A percentile compares a stretch with the other conserved stretches of the same genome.
These are phyloP conservation scores for Paracorniculantispora psalliotae DNA, from an alignment of 2,329 filamentous ascomycete genomes.

Conservation along the genomic window DNA sequence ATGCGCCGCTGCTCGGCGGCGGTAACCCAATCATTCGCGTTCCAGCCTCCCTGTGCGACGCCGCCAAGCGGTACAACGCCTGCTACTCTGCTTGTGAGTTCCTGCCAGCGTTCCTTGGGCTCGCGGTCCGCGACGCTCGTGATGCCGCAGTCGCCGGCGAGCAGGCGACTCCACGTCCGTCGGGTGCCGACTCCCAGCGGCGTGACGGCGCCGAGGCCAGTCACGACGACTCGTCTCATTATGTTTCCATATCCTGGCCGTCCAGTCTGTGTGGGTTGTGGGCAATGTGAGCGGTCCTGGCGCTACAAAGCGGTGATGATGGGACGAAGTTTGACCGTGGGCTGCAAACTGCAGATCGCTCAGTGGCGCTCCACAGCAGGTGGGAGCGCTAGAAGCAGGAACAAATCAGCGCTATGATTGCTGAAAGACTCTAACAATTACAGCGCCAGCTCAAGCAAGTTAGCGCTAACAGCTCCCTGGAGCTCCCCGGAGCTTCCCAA, in stretches of 20 bases:
- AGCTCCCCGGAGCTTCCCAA: neutral
- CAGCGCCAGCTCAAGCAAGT: neutral
- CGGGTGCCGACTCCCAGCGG: conserved; percentile 77
- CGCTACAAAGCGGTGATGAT: neutral
- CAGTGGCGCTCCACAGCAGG: too few species aligned
- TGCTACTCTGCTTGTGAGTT: conserved; percentile 79
- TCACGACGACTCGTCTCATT: conserved; percentile 75
- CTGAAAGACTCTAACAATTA: neutral
- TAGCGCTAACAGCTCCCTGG: neutral
- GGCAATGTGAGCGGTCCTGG: neutral
- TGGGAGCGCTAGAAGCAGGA: neutral
- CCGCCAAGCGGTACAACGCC: conserved; percentile 63
- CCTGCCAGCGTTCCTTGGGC: conserved; percentile 55
- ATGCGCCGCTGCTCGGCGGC: conserved; percentile 64
- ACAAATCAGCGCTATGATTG: too few species aligned
- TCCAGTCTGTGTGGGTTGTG: neutral
- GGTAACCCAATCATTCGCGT: conserved; percentile 48
- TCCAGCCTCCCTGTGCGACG: conserved; percentile 42
- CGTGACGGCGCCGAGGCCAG: conserved; percentile 75
- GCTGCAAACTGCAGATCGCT: too few species aligned
- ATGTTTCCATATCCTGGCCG: conserved; percentile 35
- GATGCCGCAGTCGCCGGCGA: conserved; percentile 77
- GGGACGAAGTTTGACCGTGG: neutral
- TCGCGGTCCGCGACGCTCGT: conserved; percentile 62
- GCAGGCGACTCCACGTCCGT: conserved; percentile 73